Evolutionary conservation across 306 rosid species (phyloP).

Genomic region (Casuarina glauca): DNA sequence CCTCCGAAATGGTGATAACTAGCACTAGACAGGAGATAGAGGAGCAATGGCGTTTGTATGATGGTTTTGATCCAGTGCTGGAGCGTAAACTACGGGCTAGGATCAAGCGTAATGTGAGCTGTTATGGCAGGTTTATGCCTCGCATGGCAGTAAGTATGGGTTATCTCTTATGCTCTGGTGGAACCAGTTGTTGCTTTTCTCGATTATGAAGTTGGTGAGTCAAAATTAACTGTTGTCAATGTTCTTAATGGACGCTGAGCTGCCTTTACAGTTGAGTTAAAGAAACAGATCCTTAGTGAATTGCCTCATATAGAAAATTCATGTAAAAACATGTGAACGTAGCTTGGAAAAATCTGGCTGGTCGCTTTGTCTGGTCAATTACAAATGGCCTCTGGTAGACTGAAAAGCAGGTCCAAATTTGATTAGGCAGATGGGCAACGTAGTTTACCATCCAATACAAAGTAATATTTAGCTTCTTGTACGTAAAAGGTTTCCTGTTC

Average conservation of each 20-base stretch:
- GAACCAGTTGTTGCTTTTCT: slow-evolving; percentile 12
- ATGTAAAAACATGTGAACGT: background rate
- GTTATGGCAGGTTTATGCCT: slow-evolving; percentile 98
- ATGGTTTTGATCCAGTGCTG: slow-evolving; percentile 94
- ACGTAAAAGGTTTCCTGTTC: slow-evolving; percentile 24
- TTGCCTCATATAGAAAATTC: background rate
- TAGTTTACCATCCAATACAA: slow-evolving; percentile 6
- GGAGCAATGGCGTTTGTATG: slow-evolving; percentile 96
- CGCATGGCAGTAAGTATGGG: slow-evolving; percentile 77
- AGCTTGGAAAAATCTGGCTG: background rate
- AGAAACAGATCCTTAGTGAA: background rate
- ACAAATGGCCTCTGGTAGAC: background rate
- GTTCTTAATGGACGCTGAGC: slow-evolving; percentile 21
- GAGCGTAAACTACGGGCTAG: slow-evolving; percentile 95
- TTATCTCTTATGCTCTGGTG: slow-evolving; percentile 10
- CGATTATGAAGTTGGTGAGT: slow-evolving; percentile 6
- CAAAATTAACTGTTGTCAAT: slow-evolving; percentile 1
- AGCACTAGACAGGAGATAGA: slow-evolving; percentile 96
- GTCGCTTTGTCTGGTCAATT: background rate
- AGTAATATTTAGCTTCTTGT: slow-evolving; percentile 15
- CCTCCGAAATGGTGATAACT: slow-evolving; percentile 88
- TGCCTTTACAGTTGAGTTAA: background rate
- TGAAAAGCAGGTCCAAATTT: background rate
- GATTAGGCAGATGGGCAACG: background rate
- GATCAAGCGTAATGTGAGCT: slow-evolving; percentile 96